These are phyloP conservation scores for Saturnispora silvae DNA, from an alignment of 805 yeast genomes.

Conservation along the genomic window DNA sequence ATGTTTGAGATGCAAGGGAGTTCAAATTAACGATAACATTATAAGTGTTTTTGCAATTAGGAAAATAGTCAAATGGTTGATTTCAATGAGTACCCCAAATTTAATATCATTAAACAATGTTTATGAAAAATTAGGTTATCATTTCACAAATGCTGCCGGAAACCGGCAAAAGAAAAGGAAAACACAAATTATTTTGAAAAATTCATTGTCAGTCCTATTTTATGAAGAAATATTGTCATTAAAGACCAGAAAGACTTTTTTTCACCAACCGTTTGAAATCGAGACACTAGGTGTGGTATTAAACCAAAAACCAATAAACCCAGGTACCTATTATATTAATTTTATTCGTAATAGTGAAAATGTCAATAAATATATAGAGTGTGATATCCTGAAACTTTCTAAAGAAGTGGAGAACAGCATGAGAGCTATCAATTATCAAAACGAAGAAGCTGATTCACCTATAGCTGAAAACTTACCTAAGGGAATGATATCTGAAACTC, in stretches of 20 bases:
- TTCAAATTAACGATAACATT: conserved; percentile 9
- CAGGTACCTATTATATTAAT: conserved; percentile 13
- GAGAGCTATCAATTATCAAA: not conserved
- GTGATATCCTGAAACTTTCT: not conserved
- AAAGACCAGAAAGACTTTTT: conserved; percentile 8
- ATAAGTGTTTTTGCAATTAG: conserved; percentile 15
- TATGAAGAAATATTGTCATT: conserved; percentile 14
- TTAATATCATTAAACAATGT: conserved; percentile 8
- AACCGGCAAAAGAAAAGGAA: not conserved
- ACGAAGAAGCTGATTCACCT: not conserved
- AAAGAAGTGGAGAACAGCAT: conserved; percentile 2
- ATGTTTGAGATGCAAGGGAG: conserved; percentile 14
- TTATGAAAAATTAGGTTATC: conserved; percentile 5
- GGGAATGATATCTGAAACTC: not conserved
- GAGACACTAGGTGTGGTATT: conserved; percentile 11
- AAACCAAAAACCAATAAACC: conserved; percentile 10
- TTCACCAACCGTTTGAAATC: conserved; percentile 11
- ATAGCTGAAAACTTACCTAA: too few species aligned
- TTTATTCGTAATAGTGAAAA: conserved; percentile 3
- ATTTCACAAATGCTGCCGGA: not conserved
- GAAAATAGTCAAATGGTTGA: conserved; percentile 12
- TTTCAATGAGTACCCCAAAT: conserved; percentile 1
- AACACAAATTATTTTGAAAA: conserved; percentile 8
- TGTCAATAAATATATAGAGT: conserved; percentile 2
- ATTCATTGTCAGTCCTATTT: conserved; percentile 16